Evolutionary conservation across 441 rosid genomes (phyloP), one percentile per base, ranked within the genome.

Genomic region (Breynia disticha): DNA sequence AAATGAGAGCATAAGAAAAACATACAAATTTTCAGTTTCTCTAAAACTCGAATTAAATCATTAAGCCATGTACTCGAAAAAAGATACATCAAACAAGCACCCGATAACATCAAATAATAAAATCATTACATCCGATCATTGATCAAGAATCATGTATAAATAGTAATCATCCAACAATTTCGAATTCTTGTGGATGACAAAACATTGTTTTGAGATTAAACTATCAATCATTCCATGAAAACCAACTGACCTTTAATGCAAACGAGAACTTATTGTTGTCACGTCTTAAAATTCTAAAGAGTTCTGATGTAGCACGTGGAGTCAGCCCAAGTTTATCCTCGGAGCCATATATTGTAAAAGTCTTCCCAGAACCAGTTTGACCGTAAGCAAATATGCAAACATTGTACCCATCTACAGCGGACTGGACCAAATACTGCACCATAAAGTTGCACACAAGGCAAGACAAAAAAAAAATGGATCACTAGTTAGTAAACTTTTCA

Each of bases 351-450:
- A 93, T 84, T 0, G 98, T 91, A 71, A 79, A 91, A 65, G 98
- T 91, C 72, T 91, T 91, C 41, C 97, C 98, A 19, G 98, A 91
- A 47, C 97, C 97, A 59, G 98, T 91, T 82, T 91, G 98, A 44
- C 98, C 98, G 65, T 91, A 88, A 48, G 97, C 98, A 71, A 91
- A 91, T 65, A 91, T 86, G 67, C 97, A 91, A 5, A 91, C 95
- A 16, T 91, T 93, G 59, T 82, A 93, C 16, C 98, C 98, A 77
- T 93, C 98, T 15, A 93, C 79, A 58, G 94, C 95, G 21, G 98
- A 88, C 54, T 91, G 98, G 52, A 91, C 96, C 73, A 91, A 73
- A 71, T 84, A 86, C 98, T 91, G 77, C 74, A 78, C 41, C 16
- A 19, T 20, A 54, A 49, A 16, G n/a, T n/a, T n/a, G n/a, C n/a